A percentile compares a stretch with the other conserved stretches of the same genome.
Evolutionary conservation across 768 basidiomycete genomes (phyloP).

Genomic region (Naganishia kalamii): DNA sequence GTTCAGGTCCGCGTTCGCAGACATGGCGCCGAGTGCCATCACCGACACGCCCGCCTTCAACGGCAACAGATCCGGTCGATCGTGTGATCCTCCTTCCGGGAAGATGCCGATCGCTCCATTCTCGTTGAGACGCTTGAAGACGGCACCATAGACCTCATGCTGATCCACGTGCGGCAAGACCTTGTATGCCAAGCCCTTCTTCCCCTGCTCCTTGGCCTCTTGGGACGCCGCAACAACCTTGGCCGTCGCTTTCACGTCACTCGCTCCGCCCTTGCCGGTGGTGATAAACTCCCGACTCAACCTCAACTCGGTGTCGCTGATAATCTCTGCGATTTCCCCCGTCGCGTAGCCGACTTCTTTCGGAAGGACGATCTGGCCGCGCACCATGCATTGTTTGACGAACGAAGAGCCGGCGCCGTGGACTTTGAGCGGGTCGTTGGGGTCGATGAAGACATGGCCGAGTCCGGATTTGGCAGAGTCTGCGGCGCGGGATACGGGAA

Average conservation of each 20-base stretch:
- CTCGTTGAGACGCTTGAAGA: constrained; percentile 76
- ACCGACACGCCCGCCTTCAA: constrained; percentile 95
- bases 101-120: constrained; percentile 94
- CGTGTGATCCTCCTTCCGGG: constrained; percentile 98
- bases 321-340: constrained; percentile 78
- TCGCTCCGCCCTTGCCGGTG: constrained; percentile 41
- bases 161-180: constrained; percentile 84
- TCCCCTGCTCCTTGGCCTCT: constrained; percentile 56
- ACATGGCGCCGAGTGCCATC: constrained; percentile 98
- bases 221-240: constrained; percentile 42
- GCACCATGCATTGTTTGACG: constrained; percentile 61
- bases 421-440: constrained; percentile 71
- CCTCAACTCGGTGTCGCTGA: constrained; percentile 76
- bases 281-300: constrained; percentile 35
- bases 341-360: constrained; percentile 68
- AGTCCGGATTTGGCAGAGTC: constrained; percentile 72
- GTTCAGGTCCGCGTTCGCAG: constrained; percentile 71
- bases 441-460: constrained; percentile 65
- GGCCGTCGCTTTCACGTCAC: constrained; percentile 41
- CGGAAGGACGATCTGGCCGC: constrained; percentile 79
- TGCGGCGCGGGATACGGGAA: constrained; percentile 86
- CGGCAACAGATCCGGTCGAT: constrained; percentile 89
- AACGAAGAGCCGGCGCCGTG: constrained; percentile 78
- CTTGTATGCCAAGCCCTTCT: constrained; percentile 69
- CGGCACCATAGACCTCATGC: constrained; percentile 85